Evolutionary conservation across 2,329 filamentous ascomycete genomes (phyloP).

Genomic region (Aureobasidium sp.): DNA sequence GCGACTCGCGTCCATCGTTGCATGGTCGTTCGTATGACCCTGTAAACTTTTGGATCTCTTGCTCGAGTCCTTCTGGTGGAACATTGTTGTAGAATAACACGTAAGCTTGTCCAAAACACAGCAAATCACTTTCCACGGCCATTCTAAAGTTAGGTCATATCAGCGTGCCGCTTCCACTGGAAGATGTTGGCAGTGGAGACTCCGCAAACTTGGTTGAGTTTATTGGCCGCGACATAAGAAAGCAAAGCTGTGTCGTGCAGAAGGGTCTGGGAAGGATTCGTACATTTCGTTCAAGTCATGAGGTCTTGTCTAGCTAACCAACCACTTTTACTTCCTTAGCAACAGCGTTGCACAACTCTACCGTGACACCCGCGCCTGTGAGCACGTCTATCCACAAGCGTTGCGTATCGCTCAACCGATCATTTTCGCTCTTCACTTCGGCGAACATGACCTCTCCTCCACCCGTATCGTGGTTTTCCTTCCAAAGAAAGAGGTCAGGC

Average conservation of each 20-base stretch:
- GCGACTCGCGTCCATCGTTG: neutral
- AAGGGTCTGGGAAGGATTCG: neutral
- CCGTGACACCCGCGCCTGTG: conserved; percentile 72
- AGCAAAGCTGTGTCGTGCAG: conserved; percentile 2
- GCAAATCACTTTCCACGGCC: neutral
- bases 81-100: neutral
- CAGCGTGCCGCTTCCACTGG: neutral
- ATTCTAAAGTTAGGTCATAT: neutral
- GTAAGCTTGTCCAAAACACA: neutral
- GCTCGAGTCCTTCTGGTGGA: neutral
- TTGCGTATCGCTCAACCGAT: conserved; percentile 92
- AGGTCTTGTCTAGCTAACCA: neutral
- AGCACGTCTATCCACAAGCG: conserved; percentile 95
- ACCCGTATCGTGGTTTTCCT: conserved; percentile 28
- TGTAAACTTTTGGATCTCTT: neutral
- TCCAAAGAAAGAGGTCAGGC: conserved; percentile 90
- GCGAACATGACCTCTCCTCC: conserved; percentile 33
- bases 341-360: conserved; percentile 69
- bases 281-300: neutral
- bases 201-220: conserved; percentile 1
- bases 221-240: neutral
- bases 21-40: conserved; percentile 1
- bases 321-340: conserved; percentile 46
- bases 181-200: neutral
- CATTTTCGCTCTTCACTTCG: conserved; percentile 59